Evolutionary conservation across 1,284 basidiomycete genomes (phyloP), one percentile per base, ranked within the genome.

Genomic region (Kalmanozyma brasiliensis): DNA sequence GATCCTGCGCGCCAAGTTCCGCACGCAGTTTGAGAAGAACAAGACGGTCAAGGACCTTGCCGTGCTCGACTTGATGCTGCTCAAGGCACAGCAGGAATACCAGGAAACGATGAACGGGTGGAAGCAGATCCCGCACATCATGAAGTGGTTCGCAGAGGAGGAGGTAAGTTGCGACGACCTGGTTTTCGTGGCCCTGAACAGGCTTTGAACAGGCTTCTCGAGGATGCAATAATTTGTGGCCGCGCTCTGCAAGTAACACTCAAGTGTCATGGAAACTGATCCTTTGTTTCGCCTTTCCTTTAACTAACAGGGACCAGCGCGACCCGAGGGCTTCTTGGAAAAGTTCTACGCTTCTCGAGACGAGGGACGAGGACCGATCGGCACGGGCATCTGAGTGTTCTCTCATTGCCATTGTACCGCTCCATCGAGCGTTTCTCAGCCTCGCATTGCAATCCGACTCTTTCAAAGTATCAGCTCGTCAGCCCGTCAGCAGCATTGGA

Each of bases 71-170:
- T 85, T 97, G 47, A 86, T 98, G 74, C 82, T 98, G 46, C 87
- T 90, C 83, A 98, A 98, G 86, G 88, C 88, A 63, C 86, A 89
- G 68, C 89, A 89, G 84, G 94, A 97, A 77, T 94, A 89, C 82
- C 96, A 98, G 85, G 96, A 84, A 86, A 90, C 91, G 43, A 87
- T 96, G 86, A 97, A 97, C 82, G 87, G 87, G 74, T 97, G 94
- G 94, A 94, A 94, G 83, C 90, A 92, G 85, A 82, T 84, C 72
- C 84, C 79, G 17, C 82, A 82, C 63, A 46, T 82, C 38, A 81
- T 84, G 81, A 79, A 81, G 57, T 83, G 79, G 82, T 84, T 85
- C 52, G 73, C 79, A 10, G 76, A 82, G 49, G 84, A 84, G 64
- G 84, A 84, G 79, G 84, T 84, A 57, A 59, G 83, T 77, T 10